phyloP scores from a whole-genome alignment of 306 rosid species.

The Vachellia collinsii region DNA sequence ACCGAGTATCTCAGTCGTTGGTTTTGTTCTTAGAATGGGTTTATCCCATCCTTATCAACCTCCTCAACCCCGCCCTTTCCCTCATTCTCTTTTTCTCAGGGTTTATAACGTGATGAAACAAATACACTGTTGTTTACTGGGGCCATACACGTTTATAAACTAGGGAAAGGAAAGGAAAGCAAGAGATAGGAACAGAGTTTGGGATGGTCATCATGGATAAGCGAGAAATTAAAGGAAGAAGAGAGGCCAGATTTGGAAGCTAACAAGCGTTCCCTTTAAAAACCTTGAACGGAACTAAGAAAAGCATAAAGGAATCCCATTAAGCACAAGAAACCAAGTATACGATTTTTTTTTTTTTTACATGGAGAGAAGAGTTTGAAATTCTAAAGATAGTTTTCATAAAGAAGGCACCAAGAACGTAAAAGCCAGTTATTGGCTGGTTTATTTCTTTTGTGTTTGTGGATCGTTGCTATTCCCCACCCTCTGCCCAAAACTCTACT shows the following conservation, averaged over 20 bases:
- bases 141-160: slow-evolving; percentile 11
- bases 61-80: not conserved
- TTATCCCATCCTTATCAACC: slow-evolving; percentile 29
- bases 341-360: slow-evolving; percentile 32
- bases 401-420: slow-evolving; percentile 49
- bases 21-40: slow-evolving; percentile 42
- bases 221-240: slow-evolving; percentile 39
- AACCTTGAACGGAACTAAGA: slow-evolving; percentile 53
- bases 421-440: slow-evolving; percentile 48
- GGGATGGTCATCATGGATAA: slow-evolving; percentile 47
- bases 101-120: slow-evolving; percentile 20
- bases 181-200: slow-evolving; percentile 19
- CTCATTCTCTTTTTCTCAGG: not conserved
- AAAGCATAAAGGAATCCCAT: slow-evolving; percentile 75
- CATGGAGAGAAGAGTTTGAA: slow-evolving; percentile 70
- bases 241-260: slow-evolving; percentile 42
- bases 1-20: slow-evolving; percentile 37
- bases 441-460: slow-evolving; percentile 20
- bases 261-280: slow-evolving; percentile 30
- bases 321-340: slow-evolving; percentile 67
- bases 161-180: slow-evolving; percentile 15
- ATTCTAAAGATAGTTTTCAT: slow-evolving; percentile 57
- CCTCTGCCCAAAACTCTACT: slow-evolving; percentile 52
- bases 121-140: not conserved
- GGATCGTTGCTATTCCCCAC: slow-evolving; percentile 48